Base-by-base conservation (phyloP, 257 asterid species). In the Coffea eugenioides region DNA sequence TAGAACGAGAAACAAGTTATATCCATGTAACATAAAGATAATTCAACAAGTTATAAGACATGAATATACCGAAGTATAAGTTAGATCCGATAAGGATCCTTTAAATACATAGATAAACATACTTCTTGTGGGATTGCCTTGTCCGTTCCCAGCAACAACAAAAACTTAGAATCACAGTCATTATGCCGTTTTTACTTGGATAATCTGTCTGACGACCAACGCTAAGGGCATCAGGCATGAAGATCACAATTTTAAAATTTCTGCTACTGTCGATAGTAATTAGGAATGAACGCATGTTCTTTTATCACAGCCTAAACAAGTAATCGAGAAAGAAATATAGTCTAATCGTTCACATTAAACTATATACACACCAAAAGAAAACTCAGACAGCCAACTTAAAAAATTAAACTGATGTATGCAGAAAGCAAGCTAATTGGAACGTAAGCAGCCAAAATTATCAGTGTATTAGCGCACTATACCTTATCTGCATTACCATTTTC, bases 391-490 rank as follows among this genome's bases (percentile, higher is more conserved):
- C 43, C 12, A 59, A 5, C 10, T 59, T 59, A 39, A 39, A 39
- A 39, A 39, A 4, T 54, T 73, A 31, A 31, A 16, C 34, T 31
- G 34, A 31, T 31, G 18, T 34, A 18, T 36, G 34, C 11, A 9
- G 67, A 73, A 25, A 46, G 8, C 46, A 36, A 56, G 49, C 18
- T 61, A 61, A 61, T 61, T 62, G 27, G 39, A 52, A 69, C 39
- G 15, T 56, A 25, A 14, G n/a, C 70, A 39, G 56, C 45, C 34
- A 65, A 45, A 62, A 4, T 48, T 51, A 73, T 45, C 11, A 71
- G 66, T 71, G 13, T n/a, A 43, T 64, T n/a, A 73, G 3, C 3
- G 36, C 27, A 45, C 75, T 75, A 66, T 56, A 80, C 83, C 83
- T 80, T 74, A 51, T 34, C 81, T 13, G 31, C 6, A 31, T 13